These are phyloP conservation scores for Ettlia oleoabundans DNA, from an alignment of 139 green algal species.

Conservation along the genomic window DNA sequence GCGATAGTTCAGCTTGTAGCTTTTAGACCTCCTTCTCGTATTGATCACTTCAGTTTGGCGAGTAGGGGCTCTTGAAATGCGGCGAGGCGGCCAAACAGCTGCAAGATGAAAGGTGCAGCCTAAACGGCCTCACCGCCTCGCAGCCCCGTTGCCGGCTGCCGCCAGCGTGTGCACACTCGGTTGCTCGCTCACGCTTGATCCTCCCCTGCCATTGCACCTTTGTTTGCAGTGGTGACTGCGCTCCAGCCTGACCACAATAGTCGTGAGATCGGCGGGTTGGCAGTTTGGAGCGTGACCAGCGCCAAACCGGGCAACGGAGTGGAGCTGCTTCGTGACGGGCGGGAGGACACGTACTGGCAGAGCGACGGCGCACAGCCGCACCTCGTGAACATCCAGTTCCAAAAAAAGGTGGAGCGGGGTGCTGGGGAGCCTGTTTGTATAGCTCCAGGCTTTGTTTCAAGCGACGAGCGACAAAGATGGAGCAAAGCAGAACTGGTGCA, in stretches of 20 bases:
- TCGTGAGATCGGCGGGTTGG: constrained; percentile 85
- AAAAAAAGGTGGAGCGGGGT: constrained; percentile 88
- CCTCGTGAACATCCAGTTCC: constrained; percentile 94
- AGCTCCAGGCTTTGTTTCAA: too few species aligned
- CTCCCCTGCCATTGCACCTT: background rate
- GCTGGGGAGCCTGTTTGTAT: too few species aligned
- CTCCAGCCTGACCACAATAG: constrained; percentile 23
- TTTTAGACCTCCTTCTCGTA: too few species aligned
- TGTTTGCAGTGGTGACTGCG: constrained; percentile 24
- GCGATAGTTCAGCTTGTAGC: too few species aligned
- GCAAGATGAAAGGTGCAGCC: background rate
- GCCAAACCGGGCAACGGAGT: constrained; percentile 97
- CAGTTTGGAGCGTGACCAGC: constrained; percentile 92
- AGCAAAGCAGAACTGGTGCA: too few species aligned
- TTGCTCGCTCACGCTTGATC: background rate
- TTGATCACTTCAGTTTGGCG: background rate
- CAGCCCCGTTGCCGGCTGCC: background rate
- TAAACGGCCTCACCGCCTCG: too few species aligned
- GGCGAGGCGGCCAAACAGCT: background rate
- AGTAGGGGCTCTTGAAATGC: background rate
- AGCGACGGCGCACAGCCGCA: constrained; percentile 91
- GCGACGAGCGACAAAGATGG: too few species aligned
- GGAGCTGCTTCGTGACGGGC: constrained; percentile 90
- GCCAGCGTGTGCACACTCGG: too few species aligned
- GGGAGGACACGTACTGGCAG: constrained; percentile 96